A percentile compares a stretch with the other conserved stretches of the same genome.
These are phyloP conservation scores for Tillandsia leiboldiana DNA, from an alignment of 176 grass and related monocot species.

Conservation along the genomic window DNA sequence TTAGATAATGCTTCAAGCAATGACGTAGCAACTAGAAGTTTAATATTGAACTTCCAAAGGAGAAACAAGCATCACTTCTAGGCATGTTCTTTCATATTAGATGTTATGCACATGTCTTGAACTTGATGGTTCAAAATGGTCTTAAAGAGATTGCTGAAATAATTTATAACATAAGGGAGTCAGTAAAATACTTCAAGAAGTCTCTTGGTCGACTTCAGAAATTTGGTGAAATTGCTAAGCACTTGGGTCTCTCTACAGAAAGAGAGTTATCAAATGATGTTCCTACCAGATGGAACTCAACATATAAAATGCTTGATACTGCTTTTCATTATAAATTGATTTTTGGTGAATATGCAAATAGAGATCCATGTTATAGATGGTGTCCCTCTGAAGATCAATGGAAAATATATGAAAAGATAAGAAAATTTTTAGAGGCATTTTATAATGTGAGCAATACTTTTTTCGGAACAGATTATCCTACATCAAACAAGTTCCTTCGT, in stretches of 20 bases:
- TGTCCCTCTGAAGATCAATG: neutral
- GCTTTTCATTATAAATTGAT: constrained; percentile 2
- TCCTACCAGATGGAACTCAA: no score
- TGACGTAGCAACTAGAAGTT: neutral
- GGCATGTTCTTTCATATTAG: no score
- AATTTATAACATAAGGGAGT: no score
- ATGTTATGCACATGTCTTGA: constrained; percentile 9
- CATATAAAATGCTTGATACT: neutral
- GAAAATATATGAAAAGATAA: no score
- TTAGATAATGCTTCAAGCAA: neutral
- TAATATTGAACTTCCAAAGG: constrained; percentile 4
- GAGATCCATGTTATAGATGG: no score
- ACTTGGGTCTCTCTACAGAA: no score
- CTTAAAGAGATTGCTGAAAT: no score
- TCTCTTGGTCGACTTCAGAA: neutral
- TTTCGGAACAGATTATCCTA: neutral
- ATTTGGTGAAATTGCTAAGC: neutral
- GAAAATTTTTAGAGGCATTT: neutral
- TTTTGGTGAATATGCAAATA: neutral
- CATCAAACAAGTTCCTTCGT: neutral
- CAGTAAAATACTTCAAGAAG: no score
- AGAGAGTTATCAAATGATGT: no score
- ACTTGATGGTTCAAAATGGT: neutral
- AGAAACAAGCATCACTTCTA: neutral
- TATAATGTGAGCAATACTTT: neutral